Evolutionary conservation across 2,329 filamentous ascomycete species (phyloP), one percentile per base, ranked within the genome.

Genomic region (Xylaria sp.): DNA sequence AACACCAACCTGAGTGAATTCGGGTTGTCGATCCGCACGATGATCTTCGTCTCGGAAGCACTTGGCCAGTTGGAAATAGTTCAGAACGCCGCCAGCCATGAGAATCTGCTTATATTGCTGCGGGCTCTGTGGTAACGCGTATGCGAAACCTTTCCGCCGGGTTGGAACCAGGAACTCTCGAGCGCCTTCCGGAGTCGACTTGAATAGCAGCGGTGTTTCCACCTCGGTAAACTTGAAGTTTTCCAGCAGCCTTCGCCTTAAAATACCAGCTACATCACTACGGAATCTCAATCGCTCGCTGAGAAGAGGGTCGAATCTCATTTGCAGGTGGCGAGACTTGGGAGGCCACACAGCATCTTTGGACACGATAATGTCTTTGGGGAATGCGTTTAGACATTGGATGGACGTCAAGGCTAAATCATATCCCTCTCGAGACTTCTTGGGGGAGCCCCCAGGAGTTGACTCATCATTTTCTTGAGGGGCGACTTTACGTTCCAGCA

Each of bases 21-120:
- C 96, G 0, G 96, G 97, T 77, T 99, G 96, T 48, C 96, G 87
- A 79, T 99, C 97, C 0, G 95, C 93, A 23, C 96, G 88, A 42
- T 96, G 84, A 79, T 98, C 97, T 78, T 99, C 96, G 76, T 99
- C 97, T 15, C 96, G 90, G 80, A 97, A 99, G 77, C 96, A 99
- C 71, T 90, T 91, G 1, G 96, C 97, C 81, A 97, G 93, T 76
- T 99, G 96, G 80, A 91, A 97, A 79, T 99, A 99, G 48, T 87
- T 88, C 0, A 86, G 82, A 11, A 97, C 87, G 0, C 95, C 95
- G 69, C 92, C 92, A 0, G 94, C 93, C 94, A 99, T 98, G 49
- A 99, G 86, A 1, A 97, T 93, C 82, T 99, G 96, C 82, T 99
- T 99, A 79, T 98, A 99, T 79, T 99, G 96, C 79, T 99, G 96